Evolutionary conservation across 2,329 filamentous ascomycete species (phyloP).

Genomic region (Aureobasidium sp.): DNA sequence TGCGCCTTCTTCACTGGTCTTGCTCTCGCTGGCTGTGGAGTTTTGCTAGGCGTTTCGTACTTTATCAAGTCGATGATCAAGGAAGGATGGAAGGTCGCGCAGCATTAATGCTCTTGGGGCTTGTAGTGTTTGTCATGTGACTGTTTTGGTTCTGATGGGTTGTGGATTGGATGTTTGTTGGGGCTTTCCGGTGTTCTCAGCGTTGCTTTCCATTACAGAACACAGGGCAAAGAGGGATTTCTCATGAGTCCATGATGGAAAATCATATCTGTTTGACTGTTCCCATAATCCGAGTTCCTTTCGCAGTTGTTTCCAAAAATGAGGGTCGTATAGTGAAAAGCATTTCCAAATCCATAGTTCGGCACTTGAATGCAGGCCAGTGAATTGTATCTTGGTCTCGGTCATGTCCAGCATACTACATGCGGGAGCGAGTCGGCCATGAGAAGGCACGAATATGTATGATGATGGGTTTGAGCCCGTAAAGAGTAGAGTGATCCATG

Average conservation of each 20-base stretch:
- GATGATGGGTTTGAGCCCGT: background rate
- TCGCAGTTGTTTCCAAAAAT: background rate
- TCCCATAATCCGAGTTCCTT: too few relatives aligned
- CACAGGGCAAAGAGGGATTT: background rate
- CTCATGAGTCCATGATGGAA: background rate
- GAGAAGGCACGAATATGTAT: background rate
- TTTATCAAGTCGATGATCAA: constrained; percentile 19
- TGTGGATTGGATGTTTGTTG: background rate
- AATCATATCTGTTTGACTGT: background rate
- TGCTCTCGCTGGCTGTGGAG: constrained; percentile 21
- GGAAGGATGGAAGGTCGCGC: constrained; percentile 16
- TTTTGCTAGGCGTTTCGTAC: constrained; percentile 20
- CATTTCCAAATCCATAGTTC: background rate
- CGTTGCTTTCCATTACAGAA: background rate
- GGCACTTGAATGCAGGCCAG: background rate
- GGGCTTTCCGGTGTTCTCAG: background rate
- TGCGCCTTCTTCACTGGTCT: constrained; percentile 24
- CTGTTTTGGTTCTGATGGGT: background rate
- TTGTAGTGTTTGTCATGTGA: background rate
- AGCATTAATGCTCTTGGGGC: background rate
- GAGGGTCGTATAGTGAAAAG: background rate
- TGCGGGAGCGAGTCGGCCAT: background rate
- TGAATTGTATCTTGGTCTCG: background rate
- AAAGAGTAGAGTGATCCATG: background rate
- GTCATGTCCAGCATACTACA: background rate